A percentile compares a stretch with the other conserved stretches of the same genome.
These are phyloP conservation scores for Alternaria rosae DNA, from an alignment of 2,329 filamentous ascomycete species.

Conservation along the genomic window DNA sequence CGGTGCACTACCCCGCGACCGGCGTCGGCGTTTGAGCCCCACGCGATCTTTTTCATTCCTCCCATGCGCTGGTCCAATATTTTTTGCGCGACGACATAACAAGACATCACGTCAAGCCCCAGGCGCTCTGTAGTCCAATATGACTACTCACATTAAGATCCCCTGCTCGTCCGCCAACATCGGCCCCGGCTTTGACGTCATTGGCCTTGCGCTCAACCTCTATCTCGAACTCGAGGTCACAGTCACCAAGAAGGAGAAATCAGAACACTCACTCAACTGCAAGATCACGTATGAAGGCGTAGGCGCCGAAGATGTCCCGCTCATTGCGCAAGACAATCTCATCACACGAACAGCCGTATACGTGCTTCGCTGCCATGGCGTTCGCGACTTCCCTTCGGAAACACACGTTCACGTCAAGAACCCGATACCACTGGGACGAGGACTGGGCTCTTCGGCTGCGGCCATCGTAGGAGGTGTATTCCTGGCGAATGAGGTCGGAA, in stretches of 20 bases:
- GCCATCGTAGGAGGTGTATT: conserved; percentile 96
- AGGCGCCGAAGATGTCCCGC: conserved; percentile 77
- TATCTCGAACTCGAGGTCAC: conserved; percentile 90
- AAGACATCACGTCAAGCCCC: conserved; percentile 13
- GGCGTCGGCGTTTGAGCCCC: conserved; percentile 21
- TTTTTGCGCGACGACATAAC: conserved; percentile 13
- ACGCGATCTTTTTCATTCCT: conserved; percentile 15
- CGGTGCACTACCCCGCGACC: conserved; percentile 14
- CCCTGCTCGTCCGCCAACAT: conserved; percentile 98
- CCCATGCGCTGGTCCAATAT: conserved; percentile 10
- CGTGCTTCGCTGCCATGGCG: conserved; percentile 89
- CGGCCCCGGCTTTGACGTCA: conserved; percentile 95
- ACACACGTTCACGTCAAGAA: conserved; percentile 96
- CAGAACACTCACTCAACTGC: conserved; percentile 77
- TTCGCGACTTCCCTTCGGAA: conserved; percentile 79
- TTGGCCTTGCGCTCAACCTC: conserved; percentile 90
- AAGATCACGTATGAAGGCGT: conserved; percentile 88
- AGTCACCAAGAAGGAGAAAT: conserved; percentile 63
- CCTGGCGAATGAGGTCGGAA: conserved; percentile 86
- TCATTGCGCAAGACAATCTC: conserved; percentile 87
- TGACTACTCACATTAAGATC: conserved; percentile 71
- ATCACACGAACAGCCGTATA: conserved; percentile 95
- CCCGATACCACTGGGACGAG: conserved; percentile 90
- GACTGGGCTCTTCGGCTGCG: conserved; percentile 92
- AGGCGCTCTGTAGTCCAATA: conserved; percentile 23